Evolutionary conservation across 1,284 basidiomycete genomes (phyloP), one percentile per base, ranked within the genome.

Genomic region (Amylostereum chailletii): DNA sequence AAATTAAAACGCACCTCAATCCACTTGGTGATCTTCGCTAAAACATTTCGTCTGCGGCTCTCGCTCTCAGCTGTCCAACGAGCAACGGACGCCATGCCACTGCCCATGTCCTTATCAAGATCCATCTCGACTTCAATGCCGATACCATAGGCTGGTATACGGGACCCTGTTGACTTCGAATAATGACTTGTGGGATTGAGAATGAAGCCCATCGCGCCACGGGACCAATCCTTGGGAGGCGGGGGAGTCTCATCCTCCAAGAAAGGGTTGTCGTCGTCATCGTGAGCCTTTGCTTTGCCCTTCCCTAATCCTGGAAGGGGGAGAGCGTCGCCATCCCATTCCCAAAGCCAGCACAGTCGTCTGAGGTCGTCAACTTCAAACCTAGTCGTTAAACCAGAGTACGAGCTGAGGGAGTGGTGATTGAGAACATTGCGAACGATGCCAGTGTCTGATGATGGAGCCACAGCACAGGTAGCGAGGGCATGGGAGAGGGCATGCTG

Each of bases 61-160:
- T 86, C 83, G 31, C 75, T 68, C 42, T 72, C 77, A 39, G 83
- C 77, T 2, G 88, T 89, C 87, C 87, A 90, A 51, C 86, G 77
- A 47, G 88, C 88, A 44, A 90, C 84, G 33, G 87, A 84, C 46
- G 86, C 86, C 81, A 90, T 90, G 5, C 87, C 87, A 44, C 76
- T 80, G 19, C 69, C 70, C 81, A 86, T 82, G 53, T 76, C 81
- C 65, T 84, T 86, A 64, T 88, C 84, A 48, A 88, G 77, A 57
- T 89, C 79, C 70, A 88, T 84, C 59, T 90, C 86, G 32, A 90
- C 86, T 64, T 90, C 86, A 48, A 90, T 86, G 2, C 88, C 88
- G 53, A 90, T 75, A 9, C 88, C 87, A 62, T 90, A 90, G 0
- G 77, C 88, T 33, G 86, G 80, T 9, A 87, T 69, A 36, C 87